Conservation (phyloP, 2,329 filamentous ascomycete species). For the Colletotrichum karsti region DNA sequence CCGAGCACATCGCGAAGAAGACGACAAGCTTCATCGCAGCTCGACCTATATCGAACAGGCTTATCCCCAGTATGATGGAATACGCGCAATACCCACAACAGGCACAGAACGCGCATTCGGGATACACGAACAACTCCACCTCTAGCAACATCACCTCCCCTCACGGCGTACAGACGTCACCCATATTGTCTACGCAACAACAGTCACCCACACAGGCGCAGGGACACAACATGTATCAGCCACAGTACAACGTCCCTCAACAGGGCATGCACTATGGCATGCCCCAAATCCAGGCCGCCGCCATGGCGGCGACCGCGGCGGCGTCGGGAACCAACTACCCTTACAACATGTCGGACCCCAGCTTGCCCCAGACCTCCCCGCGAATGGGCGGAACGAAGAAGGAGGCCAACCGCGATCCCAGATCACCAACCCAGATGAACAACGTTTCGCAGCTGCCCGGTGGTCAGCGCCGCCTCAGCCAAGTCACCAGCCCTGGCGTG, state of each 20-base stretch:
- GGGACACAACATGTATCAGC: slow-evolving; percentile 81
- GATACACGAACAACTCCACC: slow-evolving; percentile 67
- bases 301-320: slow-evolving; percentile 91
- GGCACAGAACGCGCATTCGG: slow-evolving; percentile 71
- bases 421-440: slow-evolving; percentile 79
- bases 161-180: slow-evolving; percentile 77
- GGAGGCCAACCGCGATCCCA: slow-evolving; percentile 71
- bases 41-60: slow-evolving; percentile 9
- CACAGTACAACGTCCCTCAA: slow-evolving; percentile 78
- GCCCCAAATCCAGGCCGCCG: slow-evolving; percentile 85
- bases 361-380: slow-evolving; percentile 76
- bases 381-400: slow-evolving; percentile 79
- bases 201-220: slow-evolving; percentile 68
- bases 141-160: slow-evolving; percentile 76
- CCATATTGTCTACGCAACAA: slow-evolving; percentile 82
- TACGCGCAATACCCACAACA: slow-evolving; percentile 78
- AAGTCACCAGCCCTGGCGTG: slow-evolving; percentile 78
- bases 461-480: slow-evolving; percentile 74
- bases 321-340: slow-evolving; percentile 84
- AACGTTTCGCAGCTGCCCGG: slow-evolving; percentile 67
- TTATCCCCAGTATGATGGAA: slow-evolving; percentile 69
- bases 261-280: slow-evolving; percentile 85
- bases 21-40: slow-evolving; percentile 31
- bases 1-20: slow-evolving; percentile 37
- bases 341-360: slow-evolving; percentile 76